Percentiles rank a stretch among this genome's conserved stretches.
Evolutionary conservation across 345 rosid species (phyloP).

Genomic region (Eutrema heterophyllum): DNA sequence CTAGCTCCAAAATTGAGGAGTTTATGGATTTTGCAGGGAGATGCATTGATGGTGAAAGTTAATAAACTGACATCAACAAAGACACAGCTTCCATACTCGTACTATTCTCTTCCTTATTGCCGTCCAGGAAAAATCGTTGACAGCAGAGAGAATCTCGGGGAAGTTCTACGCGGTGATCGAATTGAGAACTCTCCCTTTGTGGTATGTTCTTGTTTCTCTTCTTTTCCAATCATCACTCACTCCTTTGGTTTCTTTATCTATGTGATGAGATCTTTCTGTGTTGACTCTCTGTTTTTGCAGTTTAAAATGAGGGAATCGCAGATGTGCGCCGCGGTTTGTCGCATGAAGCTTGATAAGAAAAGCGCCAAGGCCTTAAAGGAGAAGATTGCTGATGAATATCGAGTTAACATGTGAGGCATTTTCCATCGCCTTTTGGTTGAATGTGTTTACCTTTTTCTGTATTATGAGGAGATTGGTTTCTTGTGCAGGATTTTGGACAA

Average conservation of each 20-base stretch:
- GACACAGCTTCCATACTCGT: conserved; percentile 90
- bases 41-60: conserved; percentile 80
- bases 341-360: conserved; percentile 44
- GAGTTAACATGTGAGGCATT: conserved; percentile 66
- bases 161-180: conserved; percentile 91
- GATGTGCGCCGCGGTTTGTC: conserved; percentile 61
- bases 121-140: conserved; percentile 58
- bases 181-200: conserved; percentile 86
- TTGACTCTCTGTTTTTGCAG: conserved; percentile 32
- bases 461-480: not conserved
- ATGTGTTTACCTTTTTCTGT: not conserved
- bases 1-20: not conserved
- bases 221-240: not conserved
- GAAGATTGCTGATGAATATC: conserved; percentile 80
- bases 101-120: conserved; percentile 70
- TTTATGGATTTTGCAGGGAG: conserved; percentile 45
- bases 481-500: conserved; percentile 56
- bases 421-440: not conserved
- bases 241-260: not conserved
- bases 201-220: conserved; percentile 25
- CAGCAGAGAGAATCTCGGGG: conserved; percentile 92
- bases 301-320: conserved; percentile 81
- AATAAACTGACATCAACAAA: conserved; percentile 85
- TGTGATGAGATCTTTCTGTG: not conserved
- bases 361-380: conserved; percentile 64